Evolutionary conservation across 768 basidiomycete genomes (phyloP), one percentile per base, ranked within the genome.

Genomic region (Sutorius australiensis): DNA sequence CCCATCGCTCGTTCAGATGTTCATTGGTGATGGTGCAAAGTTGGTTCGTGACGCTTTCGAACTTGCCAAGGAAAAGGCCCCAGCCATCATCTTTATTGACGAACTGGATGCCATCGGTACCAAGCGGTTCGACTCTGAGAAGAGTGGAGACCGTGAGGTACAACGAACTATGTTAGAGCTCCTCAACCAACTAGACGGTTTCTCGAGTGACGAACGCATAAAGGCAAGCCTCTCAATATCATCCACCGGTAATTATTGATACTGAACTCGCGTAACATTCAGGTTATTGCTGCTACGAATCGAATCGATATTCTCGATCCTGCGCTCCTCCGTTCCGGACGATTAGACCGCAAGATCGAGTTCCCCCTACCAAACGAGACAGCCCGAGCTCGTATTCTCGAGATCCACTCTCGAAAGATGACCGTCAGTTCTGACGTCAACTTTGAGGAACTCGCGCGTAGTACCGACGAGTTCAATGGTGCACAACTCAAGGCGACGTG

Each of bases 131-230:
- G 97, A 99, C 66, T 94, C 91, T 16, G 95, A 98, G 72, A 99
- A 98, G 80, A 92, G 92, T 64, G 97, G 97, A 56, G 97, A 99
- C 71, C 83, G 97, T 67, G 97, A 99, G 69, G 97, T 99, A n/a
- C 97, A 99, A 72, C 77, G 97, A 56, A 99, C 97, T n/a, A 99
- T 99, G 97, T 77, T 99, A 66, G 97, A 99, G 68, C 79, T 99
- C 41, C 82, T 99, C 57, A 99, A 99, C 70, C 97, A 99, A 72
- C 77, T 98, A 39, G 97, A 99, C 64, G 97, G 97, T 30, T 99
- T 99, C 73, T 89, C 92, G 55, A 94, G 91, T 61, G 95, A 98
- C 64, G 91, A 94, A 53, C 82, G 95, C 58, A 99, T 99, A 77
- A 99, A 99, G 84, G 95, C 87, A 60, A 55, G 54, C 19, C 16